These are phyloP conservation scores for Talaromyces nanjingensis DNA, from an alignment of 495 filamentous ascomycete genomes.

Conservation along the genomic window DNA sequence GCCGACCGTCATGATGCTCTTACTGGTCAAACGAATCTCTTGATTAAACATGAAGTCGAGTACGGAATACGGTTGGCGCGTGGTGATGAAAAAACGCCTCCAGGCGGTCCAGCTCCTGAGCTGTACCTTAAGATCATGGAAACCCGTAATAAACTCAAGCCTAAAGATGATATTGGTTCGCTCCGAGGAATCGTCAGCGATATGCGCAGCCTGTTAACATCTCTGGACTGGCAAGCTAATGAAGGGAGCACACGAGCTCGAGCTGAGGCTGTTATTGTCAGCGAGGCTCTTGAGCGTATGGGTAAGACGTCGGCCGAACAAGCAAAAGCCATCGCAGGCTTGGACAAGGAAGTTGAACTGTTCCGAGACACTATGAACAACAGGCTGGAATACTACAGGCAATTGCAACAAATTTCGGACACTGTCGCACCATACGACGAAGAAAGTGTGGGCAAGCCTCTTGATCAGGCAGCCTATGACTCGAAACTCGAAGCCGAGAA, in stretches of 20 bases:
- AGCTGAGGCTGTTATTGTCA: constrained; percentile 57
- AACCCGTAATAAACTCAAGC: constrained; percentile 49
- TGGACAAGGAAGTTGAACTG: constrained; percentile 68
- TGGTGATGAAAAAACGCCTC: constrained; percentile 34
- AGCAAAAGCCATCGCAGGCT: constrained; percentile 47
- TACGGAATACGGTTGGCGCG: constrained; percentile 48
- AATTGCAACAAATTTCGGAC: constrained; percentile 83
- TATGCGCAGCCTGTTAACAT: constrained; percentile 54
- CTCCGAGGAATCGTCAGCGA: constrained; percentile 62
- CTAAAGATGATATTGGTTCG: constrained; percentile 50
- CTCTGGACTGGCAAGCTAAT: constrained; percentile 54
- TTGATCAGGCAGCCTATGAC: constrained; percentile 29
- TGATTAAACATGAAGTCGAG: constrained; percentile 71
- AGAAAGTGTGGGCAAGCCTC: constrained; percentile 38
- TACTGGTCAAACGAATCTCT: constrained; percentile 65
- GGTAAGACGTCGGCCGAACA: constrained; percentile 59
- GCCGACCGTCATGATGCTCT: constrained; percentile 72
- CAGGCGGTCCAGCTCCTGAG: constrained; percentile 59
- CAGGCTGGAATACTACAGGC: constrained; percentile 79
- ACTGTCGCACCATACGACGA: constrained; percentile 68
- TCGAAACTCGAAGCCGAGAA: constrained; percentile 40
- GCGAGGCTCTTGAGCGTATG: constrained; percentile 45
- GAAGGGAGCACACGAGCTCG: constrained; percentile 55
- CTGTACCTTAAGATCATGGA: constrained; percentile 57
- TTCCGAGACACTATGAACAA: constrained; percentile 75